Evolutionary conservation across 768 basidiomycete species (phyloP).

Genomic region (Lentinula lateritia): DNA sequence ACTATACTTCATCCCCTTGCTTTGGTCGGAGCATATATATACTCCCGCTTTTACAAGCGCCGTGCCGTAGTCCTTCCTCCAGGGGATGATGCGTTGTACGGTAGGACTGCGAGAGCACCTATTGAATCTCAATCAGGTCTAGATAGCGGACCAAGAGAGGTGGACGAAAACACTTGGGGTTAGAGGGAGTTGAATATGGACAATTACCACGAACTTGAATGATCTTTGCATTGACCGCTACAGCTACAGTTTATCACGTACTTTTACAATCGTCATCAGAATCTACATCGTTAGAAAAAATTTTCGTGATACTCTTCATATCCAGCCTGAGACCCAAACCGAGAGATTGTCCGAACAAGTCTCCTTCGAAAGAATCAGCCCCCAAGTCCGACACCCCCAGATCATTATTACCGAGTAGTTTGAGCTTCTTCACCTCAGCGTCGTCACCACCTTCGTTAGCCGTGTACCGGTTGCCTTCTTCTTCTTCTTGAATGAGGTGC

Average conservation of each 20-base stretch:
- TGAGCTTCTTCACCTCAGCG: neutral
- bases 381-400: neutral
- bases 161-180: conserved; percentile 2
- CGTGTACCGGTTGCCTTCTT: neutral
- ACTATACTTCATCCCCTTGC: conserved; percentile 6
- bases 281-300: neutral
- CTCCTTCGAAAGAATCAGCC: neutral
- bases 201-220: no score
- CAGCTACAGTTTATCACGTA: no score
- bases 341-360: neutral
- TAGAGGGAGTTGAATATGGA: no score
- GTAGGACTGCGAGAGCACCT: neutral
- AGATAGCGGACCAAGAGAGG: conserved; percentile 3
- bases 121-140: neutral
- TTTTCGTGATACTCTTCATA: neutral
- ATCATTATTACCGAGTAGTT: neutral
- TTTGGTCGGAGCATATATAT: neutral
- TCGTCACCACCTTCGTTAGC: neutral
- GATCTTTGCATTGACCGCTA: no score
- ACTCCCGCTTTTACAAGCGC: neutral
- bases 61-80: neutral
- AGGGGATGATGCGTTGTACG: conserved; percentile 3
- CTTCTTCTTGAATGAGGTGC: neutral
- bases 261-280: neutral
- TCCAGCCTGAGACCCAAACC: neutral